Conservation (phyloP, 257 asterid genomes). For the Thymus mandschuricus region DNA sequence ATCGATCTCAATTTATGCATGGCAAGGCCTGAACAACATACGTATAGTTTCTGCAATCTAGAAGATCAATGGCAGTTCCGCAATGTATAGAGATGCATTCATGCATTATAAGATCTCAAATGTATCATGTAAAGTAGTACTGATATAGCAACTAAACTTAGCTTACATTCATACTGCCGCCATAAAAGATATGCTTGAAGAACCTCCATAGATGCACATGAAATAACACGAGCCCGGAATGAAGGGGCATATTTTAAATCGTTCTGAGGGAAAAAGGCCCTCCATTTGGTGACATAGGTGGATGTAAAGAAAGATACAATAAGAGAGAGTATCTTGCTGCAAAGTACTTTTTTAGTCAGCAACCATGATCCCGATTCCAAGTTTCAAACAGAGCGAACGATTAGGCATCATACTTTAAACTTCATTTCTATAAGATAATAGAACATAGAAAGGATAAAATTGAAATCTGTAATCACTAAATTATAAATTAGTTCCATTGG, state of each 20-base stretch:
- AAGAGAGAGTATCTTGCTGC: conserved; percentile 90
- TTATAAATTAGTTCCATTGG: too few species aligned
- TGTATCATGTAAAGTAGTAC: background rate
- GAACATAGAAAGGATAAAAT: too few species aligned
- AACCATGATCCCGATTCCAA: conserved; percentile 24
- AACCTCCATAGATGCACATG: conserved; percentile 78
- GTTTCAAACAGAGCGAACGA: background rate
- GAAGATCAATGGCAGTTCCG: background rate
- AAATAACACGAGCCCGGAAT: conserved; percentile 63
- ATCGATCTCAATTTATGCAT: conserved; percentile 13
- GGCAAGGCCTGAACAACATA: background rate
- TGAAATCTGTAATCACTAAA: too few species aligned
- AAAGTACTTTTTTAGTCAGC: conserved; percentile 34
- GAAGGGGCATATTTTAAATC: conserved; percentile 64
- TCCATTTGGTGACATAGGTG: conserved; percentile 72
- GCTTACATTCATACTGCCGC: conserved; percentile 79
- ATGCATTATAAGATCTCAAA: conserved; percentile 3
- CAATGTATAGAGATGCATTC: conserved; percentile 10
- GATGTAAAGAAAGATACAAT: conserved; percentile 76
- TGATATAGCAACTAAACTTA: background rate
- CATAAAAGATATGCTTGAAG: conserved; percentile 86
- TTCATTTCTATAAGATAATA: too few species aligned
- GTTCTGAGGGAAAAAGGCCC: conserved; percentile 55
- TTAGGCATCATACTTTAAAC: too few species aligned
- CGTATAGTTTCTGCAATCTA: conserved; percentile 15